Evolutionary conservation across 2,329 filamentous ascomycete genomes (phyloP), one percentile per base, ranked within the genome.

Genomic region (Aspergillus niger): DNA sequence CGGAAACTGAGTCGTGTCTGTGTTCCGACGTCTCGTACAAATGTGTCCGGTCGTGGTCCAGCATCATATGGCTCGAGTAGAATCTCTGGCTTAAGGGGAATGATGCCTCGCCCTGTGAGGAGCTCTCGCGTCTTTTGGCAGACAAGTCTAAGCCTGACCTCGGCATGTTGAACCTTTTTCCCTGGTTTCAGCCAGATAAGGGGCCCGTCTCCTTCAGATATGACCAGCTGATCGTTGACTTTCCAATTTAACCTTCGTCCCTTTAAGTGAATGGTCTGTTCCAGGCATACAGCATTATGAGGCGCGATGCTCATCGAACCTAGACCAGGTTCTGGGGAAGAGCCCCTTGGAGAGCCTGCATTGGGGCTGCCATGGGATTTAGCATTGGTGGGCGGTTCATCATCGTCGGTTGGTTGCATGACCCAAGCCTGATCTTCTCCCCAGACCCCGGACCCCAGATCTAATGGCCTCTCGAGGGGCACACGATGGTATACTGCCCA

Each of bases 401-500:
- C 24, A 38, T 22, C 39, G 10, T 17, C 38, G 20, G 15, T 38
- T 8, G 43, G 13, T 28, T 26, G 11, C 43, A 28, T 13, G 3
- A 39, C 38, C 26, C 26, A 32, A 10, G 3, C 47, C n/a, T 49
- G 24, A 5, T 49, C n/a, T 20, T 32, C 26, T 3, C 15, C 26
- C 26, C 32, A 36, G 28, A 0, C 28, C 15, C 15, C 8, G 20
- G 47, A 50, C 5, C 47, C 47, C 11, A 50, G 47, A 15, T 32
- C 24, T 13, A 50, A 17, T 17, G 48, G 20, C n/a, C 41, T 47
- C 13, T 55, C 36, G 11, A 50, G 43, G 1, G 67, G 62, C n/a
- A 65, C 22, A 5, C 67, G 69, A 11, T 65, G 64, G 41, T 70
- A 74, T 3, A 60, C 57, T 51, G 32, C 32, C 32, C 32, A 36